Base-by-base conservation (phyloP, 2,329 filamentous ascomycete genomes). In the Fusarium keratoplasticum region DNA sequence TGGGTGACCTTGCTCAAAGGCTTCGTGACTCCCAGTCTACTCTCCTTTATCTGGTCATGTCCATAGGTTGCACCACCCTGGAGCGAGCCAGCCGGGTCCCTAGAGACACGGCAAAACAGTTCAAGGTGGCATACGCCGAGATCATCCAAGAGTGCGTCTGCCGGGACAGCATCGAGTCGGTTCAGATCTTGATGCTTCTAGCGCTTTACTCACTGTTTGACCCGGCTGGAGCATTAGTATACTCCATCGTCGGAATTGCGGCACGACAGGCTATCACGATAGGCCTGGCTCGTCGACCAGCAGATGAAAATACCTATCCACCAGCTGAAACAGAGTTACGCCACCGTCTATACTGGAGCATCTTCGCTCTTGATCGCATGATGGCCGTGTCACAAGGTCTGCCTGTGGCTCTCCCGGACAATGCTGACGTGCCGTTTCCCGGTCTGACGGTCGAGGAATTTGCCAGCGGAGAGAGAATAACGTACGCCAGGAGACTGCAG, bases 381-480 rank as follows among this genome's bases (percentile, higher is more conserved):
- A 81, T 84, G 61, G 79, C 83, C 20, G 76, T 81, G 7, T 84
- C 82, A 1, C 76, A 80, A 3, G 84, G 84, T 3, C 70, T 84
- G 6, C 81, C 82, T 0, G 77, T 80, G 1, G 81, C 81, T 1
- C 74, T 86, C 6, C 76, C 76, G 2, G 82, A 84, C 64, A 81
- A 81, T 38, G 76, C 79, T 42, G 81, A 84, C 55, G 79, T 85
- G 7, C 82, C 84, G 0, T 76, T 85, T 7, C 84, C 84, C 4
- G 79, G 82, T 9, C 76, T 86, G 10, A 84, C 83, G 0, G 74
- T 85, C 11, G 80, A 84, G n/a, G 84, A 85, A 73, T 85, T 84
- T 65, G 81, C 81, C 3, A 82, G 81, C 0, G 67, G 79, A 2
- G 80, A 83, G 11, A 77, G 82, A 2, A 69, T 78, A 16, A 74